These are phyloP conservation scores for Lichtheimia ramosa DNA, from an alignment of 371 early-diverging fungal species.

Conservation along the genomic window DNA sequence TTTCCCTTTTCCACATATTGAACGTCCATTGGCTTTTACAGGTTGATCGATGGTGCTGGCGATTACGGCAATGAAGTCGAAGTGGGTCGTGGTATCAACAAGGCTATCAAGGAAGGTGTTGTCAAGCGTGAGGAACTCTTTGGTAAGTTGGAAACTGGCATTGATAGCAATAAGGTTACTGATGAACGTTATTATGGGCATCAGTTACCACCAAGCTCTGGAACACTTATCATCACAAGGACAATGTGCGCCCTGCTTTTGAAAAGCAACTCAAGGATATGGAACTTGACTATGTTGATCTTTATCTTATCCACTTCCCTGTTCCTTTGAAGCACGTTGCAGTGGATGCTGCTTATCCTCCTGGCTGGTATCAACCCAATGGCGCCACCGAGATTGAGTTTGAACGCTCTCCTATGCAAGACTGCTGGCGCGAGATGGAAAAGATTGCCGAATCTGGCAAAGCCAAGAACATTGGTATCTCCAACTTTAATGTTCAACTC, in stretches of 20 bases:
- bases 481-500: constrained; percentile 49
- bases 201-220: constrained; percentile 71
- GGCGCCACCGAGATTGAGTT: constrained; percentile 8
- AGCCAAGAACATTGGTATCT: constrained; percentile 57
- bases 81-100: constrained; percentile 61
- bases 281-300: constrained; percentile 61
- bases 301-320: constrained; percentile 22
- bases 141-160: constrained; percentile 9
- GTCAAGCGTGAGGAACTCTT: constrained; percentile 62
- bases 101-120: constrained; percentile 50
- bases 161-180: no score
- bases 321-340: constrained; percentile 19
- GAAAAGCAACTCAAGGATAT: constrained; percentile 49
- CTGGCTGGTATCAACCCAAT: constrained; percentile 21
- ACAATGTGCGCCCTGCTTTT: constrained; percentile 48
- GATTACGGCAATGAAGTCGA: constrained; percentile 68
- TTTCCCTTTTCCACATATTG: no score
- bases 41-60: constrained; percentile 46
- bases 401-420: constrained; percentile 26
- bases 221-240: constrained; percentile 57
- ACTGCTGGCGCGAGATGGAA: constrained; percentile 25
- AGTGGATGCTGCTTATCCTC: constrained; percentile 11
- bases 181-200: no score
- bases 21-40: no score
- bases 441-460: constrained; percentile 24